phyloP scores from a whole-genome alignment of 352 stramenopile genomes.

The Globisporangium lucens region DNA sequence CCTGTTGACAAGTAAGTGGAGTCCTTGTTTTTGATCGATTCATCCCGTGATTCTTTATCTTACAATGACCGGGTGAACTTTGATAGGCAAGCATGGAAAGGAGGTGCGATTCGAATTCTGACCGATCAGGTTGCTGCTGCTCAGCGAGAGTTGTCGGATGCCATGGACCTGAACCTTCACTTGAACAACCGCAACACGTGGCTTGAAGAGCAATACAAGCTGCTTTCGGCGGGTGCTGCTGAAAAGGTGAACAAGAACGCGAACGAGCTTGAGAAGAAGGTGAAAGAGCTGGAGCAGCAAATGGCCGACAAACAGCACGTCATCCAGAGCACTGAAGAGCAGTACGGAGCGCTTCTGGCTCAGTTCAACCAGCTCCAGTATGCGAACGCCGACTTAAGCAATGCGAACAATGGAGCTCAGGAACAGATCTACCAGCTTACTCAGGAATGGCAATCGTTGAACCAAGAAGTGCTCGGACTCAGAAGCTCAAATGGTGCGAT shows the following conservation, averaged over 20 bases:
- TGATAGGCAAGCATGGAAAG: constrained; percentile 34
- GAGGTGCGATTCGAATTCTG: constrained; percentile 54
- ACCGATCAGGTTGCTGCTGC: constrained; percentile 68
- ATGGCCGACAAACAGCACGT: constrained; percentile 3
- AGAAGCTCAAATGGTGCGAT: constrained; percentile 5
- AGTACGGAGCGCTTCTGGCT: constrained; percentile 26
- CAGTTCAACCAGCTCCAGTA: constrained; percentile 15
- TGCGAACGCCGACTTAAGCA: constrained; percentile 6
- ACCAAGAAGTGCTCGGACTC: constrained; percentile 14
- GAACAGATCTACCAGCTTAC: constrained; percentile 12
- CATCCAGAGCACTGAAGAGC: constrained; percentile 19
- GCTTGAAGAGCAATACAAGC: constrained; percentile 69
- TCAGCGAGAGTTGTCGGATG: constrained; percentile 75
- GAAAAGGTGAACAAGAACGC: constrained; percentile 24
- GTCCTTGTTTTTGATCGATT: not conserved
- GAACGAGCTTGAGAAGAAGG: constrained; percentile 24
- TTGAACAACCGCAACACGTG: constrained; percentile 76
- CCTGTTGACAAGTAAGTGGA: constrained; percentile 36
- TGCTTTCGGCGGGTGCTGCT: constrained; percentile 30
- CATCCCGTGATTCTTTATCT: not conserved
- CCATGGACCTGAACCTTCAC: constrained; percentile 81
- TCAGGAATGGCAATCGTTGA: constrained; percentile 29
- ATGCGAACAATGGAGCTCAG: constrained; percentile 10
- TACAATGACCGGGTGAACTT: not conserved
- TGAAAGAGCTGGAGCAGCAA: constrained; percentile 28